Percentiles rank a stretch among this genome's conserved stretches.
Conservation (phyloP, 176 grass and related monocot genomes). For the Oryza meridionalis region DNA sequence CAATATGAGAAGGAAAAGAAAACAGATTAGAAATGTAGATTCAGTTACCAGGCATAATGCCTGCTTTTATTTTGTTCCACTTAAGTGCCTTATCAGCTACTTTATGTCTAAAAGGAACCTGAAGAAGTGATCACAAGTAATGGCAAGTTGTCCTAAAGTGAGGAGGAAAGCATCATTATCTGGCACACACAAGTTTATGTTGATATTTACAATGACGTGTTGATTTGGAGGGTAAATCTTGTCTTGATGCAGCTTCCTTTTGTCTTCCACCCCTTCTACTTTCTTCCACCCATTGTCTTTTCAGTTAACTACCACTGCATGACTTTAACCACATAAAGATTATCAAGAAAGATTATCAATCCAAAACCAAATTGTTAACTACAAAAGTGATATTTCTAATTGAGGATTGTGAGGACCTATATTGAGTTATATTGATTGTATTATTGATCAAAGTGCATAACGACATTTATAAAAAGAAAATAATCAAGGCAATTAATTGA, state of each 20-base stretch:
- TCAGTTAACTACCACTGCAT: background rate
- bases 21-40: background rate
- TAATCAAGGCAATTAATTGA: background rate
- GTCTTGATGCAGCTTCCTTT: conserved; percentile 4
- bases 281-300: conserved; percentile 25
- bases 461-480: background rate
- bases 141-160: conserved; percentile 39
- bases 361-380: background rate
- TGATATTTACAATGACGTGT: conserved; percentile 19
- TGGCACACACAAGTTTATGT: conserved; percentile 11
- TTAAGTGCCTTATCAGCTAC: conserved; percentile 36
- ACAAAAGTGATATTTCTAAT: background rate
- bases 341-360: background rate
- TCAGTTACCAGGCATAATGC: conserved; percentile 10
- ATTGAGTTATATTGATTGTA: background rate
- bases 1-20: background rate
- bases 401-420: background rate
- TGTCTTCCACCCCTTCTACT: background rate
- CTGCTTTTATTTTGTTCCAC: conserved; percentile 33
- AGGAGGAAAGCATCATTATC: conserved; percentile 13
- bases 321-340: background rate
- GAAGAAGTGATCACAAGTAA: conserved; percentile 44
- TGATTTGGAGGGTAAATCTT: conserved; percentile 34
- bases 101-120: conserved; percentile 31
- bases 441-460: background rate